These are phyloP conservation scores for Bisporella sp. DNA, from an alignment of 2,329 filamentous ascomycete genomes.

Conservation along the genomic window DNA sequence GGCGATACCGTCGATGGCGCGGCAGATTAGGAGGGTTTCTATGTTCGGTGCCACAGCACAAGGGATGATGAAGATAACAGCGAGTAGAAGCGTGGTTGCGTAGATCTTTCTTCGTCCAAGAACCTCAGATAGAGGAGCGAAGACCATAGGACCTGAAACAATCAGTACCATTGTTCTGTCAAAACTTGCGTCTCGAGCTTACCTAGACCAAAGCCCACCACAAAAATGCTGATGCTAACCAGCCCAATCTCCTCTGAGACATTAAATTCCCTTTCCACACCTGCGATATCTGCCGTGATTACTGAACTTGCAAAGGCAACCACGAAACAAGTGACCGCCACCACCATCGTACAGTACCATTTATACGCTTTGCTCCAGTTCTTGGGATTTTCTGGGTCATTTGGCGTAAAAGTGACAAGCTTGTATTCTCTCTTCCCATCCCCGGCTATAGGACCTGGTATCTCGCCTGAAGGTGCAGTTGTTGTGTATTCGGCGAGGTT, in stretches of 20 bases:
- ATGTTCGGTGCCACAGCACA: slow-evolving; percentile 74
- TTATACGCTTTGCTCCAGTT: slow-evolving; percentile 76
- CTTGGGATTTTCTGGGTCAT: slow-evolving; percentile 75
- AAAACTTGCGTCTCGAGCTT: slow-evolving; percentile 19
- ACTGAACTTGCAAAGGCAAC: slow-evolving; percentile 59
- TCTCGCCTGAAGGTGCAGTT: slow-evolving; percentile 55
- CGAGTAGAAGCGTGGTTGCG: slow-evolving; percentile 35
- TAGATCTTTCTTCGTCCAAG: slow-evolving; percentile 68
- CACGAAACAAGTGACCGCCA: slow-evolving; percentile 69
- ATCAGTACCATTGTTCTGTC: slow-evolving; percentile 3
- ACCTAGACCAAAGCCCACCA: slow-evolving; percentile 75
- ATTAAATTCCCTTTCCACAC: slow-evolving; percentile 55
- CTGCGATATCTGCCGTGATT: slow-evolving; percentile 68
- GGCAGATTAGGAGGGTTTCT: slow-evolving; percentile 66
- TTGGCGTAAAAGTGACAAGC: slow-evolving; percentile 62
- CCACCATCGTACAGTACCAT: slow-evolving; percentile 82
- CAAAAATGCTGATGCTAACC: slow-evolving; percentile 68
- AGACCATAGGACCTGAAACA: slow-evolving; percentile 63
- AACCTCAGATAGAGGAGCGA: slow-evolving; percentile 73
- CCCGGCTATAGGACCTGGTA: slow-evolving; percentile 29
- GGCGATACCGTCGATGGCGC: slow-evolving; percentile 73
- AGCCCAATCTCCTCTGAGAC: slow-evolving; percentile 68
- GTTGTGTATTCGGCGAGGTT: slow-evolving; percentile 61
- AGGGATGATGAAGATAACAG: slow-evolving; percentile 74
- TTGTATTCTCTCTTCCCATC: slow-evolving; percentile 37